These are phyloP conservation scores for Tinospora cordifolia DNA, from an alignment of 164 flowering plant genomes.

Conservation along the genomic window DNA sequence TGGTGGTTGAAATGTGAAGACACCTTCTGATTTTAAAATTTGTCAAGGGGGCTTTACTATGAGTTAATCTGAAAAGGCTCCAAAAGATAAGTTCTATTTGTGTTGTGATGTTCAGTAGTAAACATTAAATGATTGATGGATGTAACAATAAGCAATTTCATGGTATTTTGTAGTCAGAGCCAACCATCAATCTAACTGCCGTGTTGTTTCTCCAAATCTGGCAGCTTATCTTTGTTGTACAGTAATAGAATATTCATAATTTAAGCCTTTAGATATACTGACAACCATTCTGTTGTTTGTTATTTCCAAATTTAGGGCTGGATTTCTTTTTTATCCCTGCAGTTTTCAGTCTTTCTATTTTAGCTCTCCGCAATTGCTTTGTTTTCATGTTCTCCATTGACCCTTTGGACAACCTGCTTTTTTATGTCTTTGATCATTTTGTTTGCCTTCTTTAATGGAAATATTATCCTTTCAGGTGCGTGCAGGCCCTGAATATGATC, in stretches of 20 bases:
- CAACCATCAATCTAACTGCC: background rate
- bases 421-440: background rate
- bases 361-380: background rate
- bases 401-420: background rate
- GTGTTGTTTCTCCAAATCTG: background rate
- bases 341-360: background rate
- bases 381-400: background rate
- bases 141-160: too few species aligned
- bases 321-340: background rate
- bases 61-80: too few species aligned
- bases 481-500: conserved; percentile 16
- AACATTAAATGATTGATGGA: background rate
- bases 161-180: background rate
- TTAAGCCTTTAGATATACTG: background rate
- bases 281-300: background rate
- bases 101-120: background rate
- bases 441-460: conserved; percentile 3
- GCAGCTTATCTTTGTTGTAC: background rate
- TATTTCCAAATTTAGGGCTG: background rate
- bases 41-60: too few species aligned
- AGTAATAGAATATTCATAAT: background rate
- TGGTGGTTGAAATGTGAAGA: too few species aligned
- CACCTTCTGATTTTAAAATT: too few species aligned
- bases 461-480: conserved; percentile 15
- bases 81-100: too few species aligned